Evolutionary conservation across 306 rosid species (phyloP), one percentile per base, ranked within the genome.

Genomic region (Glycine latifolia): DNA sequence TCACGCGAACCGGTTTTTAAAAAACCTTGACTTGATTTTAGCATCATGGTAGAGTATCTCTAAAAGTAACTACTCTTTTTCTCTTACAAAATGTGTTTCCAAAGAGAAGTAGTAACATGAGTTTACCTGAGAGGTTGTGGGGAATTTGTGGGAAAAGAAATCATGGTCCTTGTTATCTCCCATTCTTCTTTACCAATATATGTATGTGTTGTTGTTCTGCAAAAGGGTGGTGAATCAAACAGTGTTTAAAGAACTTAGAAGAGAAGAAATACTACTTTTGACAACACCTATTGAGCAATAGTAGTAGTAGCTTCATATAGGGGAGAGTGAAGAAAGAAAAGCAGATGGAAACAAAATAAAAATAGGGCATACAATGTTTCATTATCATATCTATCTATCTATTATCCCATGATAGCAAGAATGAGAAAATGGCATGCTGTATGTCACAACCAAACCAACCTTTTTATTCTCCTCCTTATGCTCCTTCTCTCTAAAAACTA

Each of bases 41-140:
- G 59, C 17, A 14, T 54, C 59, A 54, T n/a, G 59, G 47, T 20
- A 10, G 16, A 11, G 68, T 11, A 31, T 33, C 8, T 11, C 3
- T 17, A 58, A 8, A 4, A 16, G 0, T 26, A 60, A 3, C 35
- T 8, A 8, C 3, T 2, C 31, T 58, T 12, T 26, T 5, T 35
- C 10, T 35, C 4, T 33, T 12, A 3, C 2, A 63, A 63, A 26
- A 33, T 63, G 47, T 26, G n/a, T 9, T 60, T 20, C 41, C 16
- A 35, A 7, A 13, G 15, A 63, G 48, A 63, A 16, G 35, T 63
- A 14, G 11, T 7, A 26, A 37, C 20, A 63, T 63, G 20, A 13
- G 16, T 52, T 81, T 81, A 92, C 98, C 97, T 95, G 96, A 43
- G 91, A 87, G 33, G 86, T 68, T 50, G 92, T 80, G 43, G 96